A percentile compares a stretch with the other conserved stretches of the same genome.
Evolutionary conservation across 345 rosid species (phyloP).

Genomic region (Noccaea bulbosa): DNA sequence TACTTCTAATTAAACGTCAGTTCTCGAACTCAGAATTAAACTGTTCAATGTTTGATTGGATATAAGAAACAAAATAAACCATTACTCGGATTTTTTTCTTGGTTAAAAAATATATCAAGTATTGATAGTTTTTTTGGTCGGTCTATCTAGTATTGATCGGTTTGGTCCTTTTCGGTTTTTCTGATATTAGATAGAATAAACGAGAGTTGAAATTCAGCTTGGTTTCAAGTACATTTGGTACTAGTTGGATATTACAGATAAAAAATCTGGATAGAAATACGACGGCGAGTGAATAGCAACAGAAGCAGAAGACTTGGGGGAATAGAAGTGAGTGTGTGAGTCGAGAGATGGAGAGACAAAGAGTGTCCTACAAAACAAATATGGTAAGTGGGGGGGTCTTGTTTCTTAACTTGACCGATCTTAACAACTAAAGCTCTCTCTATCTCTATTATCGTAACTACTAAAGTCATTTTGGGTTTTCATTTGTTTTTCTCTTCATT

Average conservation of each 20-base stretch:
- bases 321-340: not conserved
- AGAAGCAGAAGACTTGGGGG: conserved; percentile 25
- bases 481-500: conserved; percentile 1
- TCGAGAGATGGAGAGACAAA: conserved; percentile 22
- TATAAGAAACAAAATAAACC: not conserved
- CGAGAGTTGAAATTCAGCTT: not conserved
- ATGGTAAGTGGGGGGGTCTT: conserved; percentile 41
- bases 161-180: not conserved
- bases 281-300: conserved; percentile 32
- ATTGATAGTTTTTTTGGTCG: not conserved
- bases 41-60: conserved; percentile 4
- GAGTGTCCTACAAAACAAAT: conserved; percentile 43
- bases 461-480: conserved; percentile 33
- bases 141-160: not conserved
- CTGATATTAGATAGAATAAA: not conserved
- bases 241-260: not conserved
- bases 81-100: not conserved
- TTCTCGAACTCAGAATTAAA: not conserved
- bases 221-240: not conserved
- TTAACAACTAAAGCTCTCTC: conserved; percentile 46
- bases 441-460: conserved; percentile 44
- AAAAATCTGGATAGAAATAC: conserved; percentile 17
- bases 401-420: conserved; percentile 37
- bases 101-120: not conserved
- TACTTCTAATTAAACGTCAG: not conserved